A percentile compares a stretch with the other conserved stretches of the same genome.
These are phyloP conservation scores for Pseudognaphalium luteoalbum DNA, from an alignment of 129 eudicot species.

Conservation along the genomic window DNA sequence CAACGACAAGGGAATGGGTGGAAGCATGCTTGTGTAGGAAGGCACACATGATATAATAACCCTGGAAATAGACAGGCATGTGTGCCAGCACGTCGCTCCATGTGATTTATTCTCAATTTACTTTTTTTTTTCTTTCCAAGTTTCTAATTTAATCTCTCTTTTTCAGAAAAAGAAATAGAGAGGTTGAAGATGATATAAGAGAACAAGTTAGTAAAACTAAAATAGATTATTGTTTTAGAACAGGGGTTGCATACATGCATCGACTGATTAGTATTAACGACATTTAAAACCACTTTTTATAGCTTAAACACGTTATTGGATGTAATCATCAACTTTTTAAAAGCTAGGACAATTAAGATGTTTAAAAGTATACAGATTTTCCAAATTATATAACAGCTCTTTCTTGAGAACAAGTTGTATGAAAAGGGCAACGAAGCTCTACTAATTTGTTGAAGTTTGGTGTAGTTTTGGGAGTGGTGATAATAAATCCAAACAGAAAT, in stretches of 20 bases:
- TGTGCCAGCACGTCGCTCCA: constrained; percentile 46
- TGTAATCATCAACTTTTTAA: too few relatives aligned
- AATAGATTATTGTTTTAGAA: not conserved
- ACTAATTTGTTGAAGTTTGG: too few relatives aligned
- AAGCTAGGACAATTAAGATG: not conserved
- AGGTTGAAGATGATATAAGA: too few relatives aligned
- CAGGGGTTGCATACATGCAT: not conserved
- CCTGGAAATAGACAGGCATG: constrained; percentile 10
- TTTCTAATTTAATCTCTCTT: not conserved
- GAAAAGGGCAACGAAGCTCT: not conserved
- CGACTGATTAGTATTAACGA: not conserved
- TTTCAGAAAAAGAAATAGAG: not conserved
- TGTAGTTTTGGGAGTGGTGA: too few relatives aligned
- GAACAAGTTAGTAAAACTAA: too few relatives aligned
- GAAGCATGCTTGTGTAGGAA: constrained; percentile 26
- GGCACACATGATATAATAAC: not conserved
- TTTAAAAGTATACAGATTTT: too few relatives aligned
- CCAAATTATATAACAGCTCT: not conserved
- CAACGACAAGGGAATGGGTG: not conserved
- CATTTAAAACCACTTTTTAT: not conserved
- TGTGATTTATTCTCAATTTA: constrained; percentile 21
- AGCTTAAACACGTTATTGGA: not conserved
- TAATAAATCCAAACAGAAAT: too few relatives aligned
- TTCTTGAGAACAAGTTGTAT: not conserved
- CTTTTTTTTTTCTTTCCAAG: constrained; percentile 1